Evolutionary conservation across 2,329 filamentous ascomycete species (phyloP), one percentile per base, ranked within the genome.

Genomic region (Balansia obtecta): DNA sequence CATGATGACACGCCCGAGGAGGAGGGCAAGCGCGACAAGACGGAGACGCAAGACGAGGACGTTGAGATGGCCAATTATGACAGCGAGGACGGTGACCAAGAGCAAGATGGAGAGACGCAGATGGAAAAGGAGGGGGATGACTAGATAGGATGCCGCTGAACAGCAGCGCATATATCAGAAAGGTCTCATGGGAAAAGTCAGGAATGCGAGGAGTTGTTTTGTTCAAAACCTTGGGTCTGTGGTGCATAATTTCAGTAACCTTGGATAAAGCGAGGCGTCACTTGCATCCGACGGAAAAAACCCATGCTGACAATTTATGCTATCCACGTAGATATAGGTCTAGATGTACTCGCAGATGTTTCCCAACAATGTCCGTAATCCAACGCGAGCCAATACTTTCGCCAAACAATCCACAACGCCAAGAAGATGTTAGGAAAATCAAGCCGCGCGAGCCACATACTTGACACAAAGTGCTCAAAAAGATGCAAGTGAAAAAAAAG

Each of bases 41-140:
- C 60, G 11, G 60, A 60, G 27, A 60, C 66, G 34, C 67, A 71
- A 49, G 71, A 73, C n/a, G 70, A 74, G 50, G 72, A 74, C 52
- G 67, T 73, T 4, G 71, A 75, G 56, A 75, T 75, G 72, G 63
- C 59, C 13, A 71, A 73, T 49, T 68, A 70, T 51, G 71, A 74
- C 44, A 70, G 69, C 2, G 68, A 70, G 50, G 52, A 52, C 13
- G 45, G 48, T 7, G 49, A 50, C 11, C 45, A 47, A n/a, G 45
- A 47, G 3, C 45, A 47, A n/a, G 45, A 53, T 10, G 45, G 49
- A 15, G 65, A 68, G 22, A 61, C 61, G 16, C 63, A 65, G 48
- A 55, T 60, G 46, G 63, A 65, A 7, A 65, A 64, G 51, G 65
- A 65, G 47, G 60, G 56, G 8, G 63, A 66, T 42, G 66, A 60